Conservation (phyloP, 2,329 filamentous ascomycete species). For the Coleophoma crateriformis region DNA sequence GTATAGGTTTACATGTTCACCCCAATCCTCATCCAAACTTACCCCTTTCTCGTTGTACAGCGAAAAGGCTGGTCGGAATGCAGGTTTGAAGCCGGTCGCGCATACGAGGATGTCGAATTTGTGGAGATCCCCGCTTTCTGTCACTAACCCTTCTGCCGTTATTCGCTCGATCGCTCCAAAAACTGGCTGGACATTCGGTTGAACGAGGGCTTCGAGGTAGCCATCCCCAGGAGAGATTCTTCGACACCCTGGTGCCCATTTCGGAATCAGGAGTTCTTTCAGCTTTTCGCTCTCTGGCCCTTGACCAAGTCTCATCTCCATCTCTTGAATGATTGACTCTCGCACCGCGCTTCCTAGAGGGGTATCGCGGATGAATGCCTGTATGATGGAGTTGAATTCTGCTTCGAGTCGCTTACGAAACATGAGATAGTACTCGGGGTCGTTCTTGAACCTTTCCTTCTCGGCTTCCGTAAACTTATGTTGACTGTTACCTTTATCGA, state of each 20-base stretch:
- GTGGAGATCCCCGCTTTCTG: slow-evolving; percentile 29
- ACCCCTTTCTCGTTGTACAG: slow-evolving; percentile 17
- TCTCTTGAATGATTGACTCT: slow-evolving; percentile 35
- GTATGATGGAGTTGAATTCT: slow-evolving; percentile 35
- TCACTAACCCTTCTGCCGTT: slow-evolving; percentile 37
- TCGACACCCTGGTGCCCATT: slow-evolving; percentile 36
- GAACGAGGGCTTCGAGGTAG: slow-evolving; percentile 34
- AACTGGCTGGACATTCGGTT: slow-evolving; percentile 37
- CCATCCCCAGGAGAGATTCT: slow-evolving; percentile 34
- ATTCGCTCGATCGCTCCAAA: slow-evolving; percentile 23
- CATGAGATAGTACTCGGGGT: slow-evolving; percentile 33
- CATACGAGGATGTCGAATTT: slow-evolving; percentile 30
- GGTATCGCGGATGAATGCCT: slow-evolving; percentile 34
- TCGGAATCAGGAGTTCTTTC: slow-evolving; percentile 33
- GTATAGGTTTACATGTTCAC: slow-evolving; percentile 9
- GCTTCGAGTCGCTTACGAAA: slow-evolving; percentile 37
- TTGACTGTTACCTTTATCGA: slow-evolving; percentile 30
- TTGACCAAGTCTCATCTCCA: slow-evolving; percentile 34
- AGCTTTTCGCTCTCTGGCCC: slow-evolving; percentile 30
- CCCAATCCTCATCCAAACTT: slow-evolving; percentile 15
- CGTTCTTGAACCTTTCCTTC: slow-evolving; percentile 31
- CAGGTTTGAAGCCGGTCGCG: slow-evolving; percentile 27
- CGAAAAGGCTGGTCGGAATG: slow-evolving; percentile 20
- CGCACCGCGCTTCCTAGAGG: slow-evolving; percentile 31
- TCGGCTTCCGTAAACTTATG: slow-evolving; percentile 34